Evolutionary conservation across 2,329 filamentous ascomycete genomes (phyloP).

Genomic region (Aspergillus hiratsukae): DNA sequence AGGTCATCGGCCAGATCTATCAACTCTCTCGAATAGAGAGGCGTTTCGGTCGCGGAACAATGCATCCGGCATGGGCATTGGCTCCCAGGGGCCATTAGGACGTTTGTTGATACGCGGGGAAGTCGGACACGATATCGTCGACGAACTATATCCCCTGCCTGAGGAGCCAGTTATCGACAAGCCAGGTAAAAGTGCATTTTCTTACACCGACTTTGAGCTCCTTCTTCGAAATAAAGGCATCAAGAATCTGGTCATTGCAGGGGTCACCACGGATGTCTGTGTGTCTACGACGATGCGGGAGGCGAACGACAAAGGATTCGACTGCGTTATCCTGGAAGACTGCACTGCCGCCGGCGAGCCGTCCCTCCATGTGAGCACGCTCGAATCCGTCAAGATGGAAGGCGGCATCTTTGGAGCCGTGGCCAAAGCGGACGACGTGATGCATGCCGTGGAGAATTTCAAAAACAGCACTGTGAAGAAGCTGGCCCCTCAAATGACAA

Average conservation of each 20-base stretch:
- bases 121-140: slow-evolving; percentile 53
- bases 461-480: slow-evolving; percentile 40
- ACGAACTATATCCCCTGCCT: slow-evolving; percentile 47
- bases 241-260: slow-evolving; percentile 50
- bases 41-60: slow-evolving; percentile 51
- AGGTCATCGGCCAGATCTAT: slow-evolving; percentile 51
- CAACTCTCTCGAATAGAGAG: slow-evolving; percentile 54
- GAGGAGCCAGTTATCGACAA: slow-evolving; percentile 53
- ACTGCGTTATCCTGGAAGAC: slow-evolving; percentile 50
- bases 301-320: slow-evolving; percentile 53
- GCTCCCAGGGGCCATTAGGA: slow-evolving; percentile 51
- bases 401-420: slow-evolving; percentile 44
- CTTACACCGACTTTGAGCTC: slow-evolving; percentile 52
- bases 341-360: slow-evolving; percentile 42
- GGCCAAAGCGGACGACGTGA: slow-evolving; percentile 35
- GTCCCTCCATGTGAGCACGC: slow-evolving; percentile 38
- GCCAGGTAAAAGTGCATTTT: slow-evolving; percentile 51
- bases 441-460: slow-evolving; percentile 41
- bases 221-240: slow-evolving; percentile 48
- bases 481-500: slow-evolving; percentile 38
- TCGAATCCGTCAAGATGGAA: slow-evolving; percentile 45
- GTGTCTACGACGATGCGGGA: slow-evolving; percentile 54
- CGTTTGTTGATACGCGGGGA: slow-evolving; percentile 57
- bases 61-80: slow-evolving; percentile 48
- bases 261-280: slow-evolving; percentile 55